Percentiles rank a stretch among this genome's conserved stretches.
These are phyloP conservation scores for Gryganskiella cystojenkinii DNA, from an alignment of 192 early-diverging fungal species.

Conservation along the genomic window DNA sequence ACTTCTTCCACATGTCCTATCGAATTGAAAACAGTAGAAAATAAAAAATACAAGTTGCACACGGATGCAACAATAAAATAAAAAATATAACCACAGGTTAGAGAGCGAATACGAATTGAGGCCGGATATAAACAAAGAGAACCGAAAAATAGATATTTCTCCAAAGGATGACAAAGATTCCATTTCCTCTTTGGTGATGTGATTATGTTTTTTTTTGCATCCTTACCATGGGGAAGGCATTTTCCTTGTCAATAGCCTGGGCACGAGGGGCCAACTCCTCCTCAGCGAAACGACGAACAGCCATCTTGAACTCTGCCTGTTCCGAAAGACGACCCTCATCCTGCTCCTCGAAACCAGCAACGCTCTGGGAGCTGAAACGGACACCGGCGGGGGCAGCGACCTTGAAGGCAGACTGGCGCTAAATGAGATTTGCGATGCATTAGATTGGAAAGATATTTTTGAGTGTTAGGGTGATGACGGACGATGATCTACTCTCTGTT, in stretches of 20 bases:
- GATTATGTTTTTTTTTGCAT: neutral
- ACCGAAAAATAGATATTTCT: too few species aligned
- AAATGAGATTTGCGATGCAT: neutral
- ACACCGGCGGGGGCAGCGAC: constrained; percentile 13
- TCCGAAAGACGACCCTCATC: too few species aligned
- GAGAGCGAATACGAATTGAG: neutral
- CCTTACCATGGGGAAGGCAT: constrained; percentile 83
- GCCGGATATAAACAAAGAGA: neutral
- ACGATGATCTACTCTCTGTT: neutral
- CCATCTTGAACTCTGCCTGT: constrained; percentile 77
- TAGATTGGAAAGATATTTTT: neutral
- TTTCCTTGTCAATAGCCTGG: constrained; percentile 82
- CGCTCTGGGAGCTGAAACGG: constrained; percentile 69
- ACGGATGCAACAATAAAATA: too few species aligned
- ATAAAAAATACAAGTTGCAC: neutral
- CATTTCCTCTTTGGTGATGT: neutral
- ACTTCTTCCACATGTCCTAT: constrained; percentile 96
- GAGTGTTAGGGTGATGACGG: neutral
- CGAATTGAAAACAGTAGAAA: neutral
- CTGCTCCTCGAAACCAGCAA: constrained; percentile 80
- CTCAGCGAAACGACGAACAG: constrained; percentile 81
- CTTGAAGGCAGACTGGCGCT: constrained; percentile 35
- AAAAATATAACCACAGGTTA: too few species aligned
- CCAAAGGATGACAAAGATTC: too few species aligned
- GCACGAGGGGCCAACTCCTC: constrained; percentile 88